Conservation (phyloP, 306 rosid genomes). For the Vachellia pachyceras region DNA sequence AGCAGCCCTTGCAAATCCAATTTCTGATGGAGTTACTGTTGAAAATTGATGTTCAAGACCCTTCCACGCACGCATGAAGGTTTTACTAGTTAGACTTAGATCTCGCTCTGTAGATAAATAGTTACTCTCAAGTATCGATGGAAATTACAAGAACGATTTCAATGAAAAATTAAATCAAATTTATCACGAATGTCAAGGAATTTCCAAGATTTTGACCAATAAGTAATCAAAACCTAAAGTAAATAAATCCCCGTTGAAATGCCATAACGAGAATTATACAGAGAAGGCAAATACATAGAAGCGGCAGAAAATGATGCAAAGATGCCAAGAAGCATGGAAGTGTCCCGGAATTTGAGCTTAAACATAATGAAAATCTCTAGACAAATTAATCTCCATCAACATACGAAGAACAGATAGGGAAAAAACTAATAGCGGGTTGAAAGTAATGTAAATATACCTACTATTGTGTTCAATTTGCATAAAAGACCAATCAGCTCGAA, state of each 20-base stretch:
- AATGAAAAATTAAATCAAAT: not conserved
- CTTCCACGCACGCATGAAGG: not conserved
- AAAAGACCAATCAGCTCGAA: constrained; percentile 9
- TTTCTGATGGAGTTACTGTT: not conserved
- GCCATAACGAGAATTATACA: not conserved
- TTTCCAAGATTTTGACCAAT: not conserved
- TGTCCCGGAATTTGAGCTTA: not conserved
- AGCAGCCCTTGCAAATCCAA: not conserved
- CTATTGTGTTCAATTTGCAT: constrained; percentile 23
- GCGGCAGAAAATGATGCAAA: not conserved
- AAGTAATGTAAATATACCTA: not conserved
- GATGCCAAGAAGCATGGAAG: not conserved
- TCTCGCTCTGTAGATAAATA: not conserved
- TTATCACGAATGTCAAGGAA: constrained; percentile 6
- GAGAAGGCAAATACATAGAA: not conserved
- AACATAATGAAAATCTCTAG: not conserved
- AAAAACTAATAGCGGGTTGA: not conserved
- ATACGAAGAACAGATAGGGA: not conserved
- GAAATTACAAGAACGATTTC: not conserved
- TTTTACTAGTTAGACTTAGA: not conserved
- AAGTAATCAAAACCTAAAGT: not conserved
- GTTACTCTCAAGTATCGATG: not conserved
- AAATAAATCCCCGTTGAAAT: not conserved
- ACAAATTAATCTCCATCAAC: not conserved
- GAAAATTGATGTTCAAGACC: constrained; percentile 13